Evolutionary conservation across 352 stramenopile species (phyloP).

Genomic region (Phytopythium chamaehyphon): DNA sequence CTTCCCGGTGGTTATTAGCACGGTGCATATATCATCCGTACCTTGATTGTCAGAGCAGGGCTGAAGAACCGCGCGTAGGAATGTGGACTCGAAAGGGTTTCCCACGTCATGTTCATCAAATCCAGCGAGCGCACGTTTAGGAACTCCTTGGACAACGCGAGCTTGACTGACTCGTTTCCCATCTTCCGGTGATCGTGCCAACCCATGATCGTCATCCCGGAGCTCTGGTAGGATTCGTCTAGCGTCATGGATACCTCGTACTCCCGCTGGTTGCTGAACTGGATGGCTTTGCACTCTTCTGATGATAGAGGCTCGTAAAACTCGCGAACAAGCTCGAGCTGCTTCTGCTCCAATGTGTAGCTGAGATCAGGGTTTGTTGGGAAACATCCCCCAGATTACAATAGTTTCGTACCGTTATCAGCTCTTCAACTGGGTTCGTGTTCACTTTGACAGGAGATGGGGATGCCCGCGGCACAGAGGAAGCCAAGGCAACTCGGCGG

Average conservation of each 20-base stretch:
- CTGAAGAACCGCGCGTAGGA: slow-evolving; percentile 40
- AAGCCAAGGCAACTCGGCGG: not conserved
- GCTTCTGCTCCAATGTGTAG: too few species aligned
- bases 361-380: too few species aligned
- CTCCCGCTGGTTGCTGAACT: slow-evolving; percentile 22
- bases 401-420: slow-evolving; percentile 11
- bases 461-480: slow-evolving; percentile 5
- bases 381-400: too few species aligned
- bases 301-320: slow-evolving; percentile 30
- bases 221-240: slow-evolving; percentile 23
- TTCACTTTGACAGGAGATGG: not conserved
- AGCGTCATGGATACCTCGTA: slow-evolving; percentile 11
- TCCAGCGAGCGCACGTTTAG: slow-evolving; percentile 22
- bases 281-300: slow-evolving; percentile 10
- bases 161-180: slow-evolving; percentile 31
- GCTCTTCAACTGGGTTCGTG: not conserved
- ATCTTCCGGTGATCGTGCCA: slow-evolving; percentile 47
- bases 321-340: slow-evolving; percentile 38
- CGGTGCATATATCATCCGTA: slow-evolving; percentile 3
- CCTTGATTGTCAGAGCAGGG: slow-evolving; percentile 27
- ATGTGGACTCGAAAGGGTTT: slow-evolving; percentile 16
- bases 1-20: not conserved
- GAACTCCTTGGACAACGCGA: slow-evolving; percentile 48
- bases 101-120: slow-evolving; percentile 38
- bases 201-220: slow-evolving; percentile 39